Conservation (phyloP, 1,139 yeast genomes). For the Pneumocystis oryctolagi region DNA sequence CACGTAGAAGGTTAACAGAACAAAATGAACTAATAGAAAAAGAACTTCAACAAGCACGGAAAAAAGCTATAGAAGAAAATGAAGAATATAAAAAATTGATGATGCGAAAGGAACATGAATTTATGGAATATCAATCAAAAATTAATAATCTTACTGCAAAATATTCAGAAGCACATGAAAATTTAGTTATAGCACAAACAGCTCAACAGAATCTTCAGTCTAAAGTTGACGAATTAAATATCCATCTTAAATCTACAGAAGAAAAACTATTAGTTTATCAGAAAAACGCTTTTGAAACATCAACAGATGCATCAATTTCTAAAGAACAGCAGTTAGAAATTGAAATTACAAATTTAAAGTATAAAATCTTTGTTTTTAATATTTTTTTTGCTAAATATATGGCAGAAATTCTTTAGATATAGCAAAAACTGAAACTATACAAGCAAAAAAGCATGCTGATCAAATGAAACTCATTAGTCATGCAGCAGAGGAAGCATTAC, state of each 20-base stretch:
- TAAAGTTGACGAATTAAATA: constrained; percentile 20
- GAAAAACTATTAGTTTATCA: constrained; percentile 25
- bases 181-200: constrained; percentile 32
- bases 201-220: constrained; percentile 21
- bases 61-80: constrained; percentile 37
- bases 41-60: constrained; percentile 32
- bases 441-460: constrained; percentile 34
- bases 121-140: constrained; percentile 50
- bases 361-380: not conserved
- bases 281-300: constrained; percentile 16
- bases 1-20: constrained; percentile 36
- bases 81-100: constrained; percentile 22
- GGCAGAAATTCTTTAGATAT: constrained; percentile 27
- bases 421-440: constrained; percentile 33
- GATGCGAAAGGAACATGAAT: constrained; percentile 38
- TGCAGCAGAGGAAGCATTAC: constrained; percentile 38
- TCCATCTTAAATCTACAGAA: constrained; percentile 28
- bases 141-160: constrained; percentile 44
- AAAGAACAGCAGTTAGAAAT: constrained; percentile 18
- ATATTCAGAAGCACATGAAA: constrained; percentile 29
- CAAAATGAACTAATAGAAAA: constrained; percentile 41
- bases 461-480: constrained; percentile 38
- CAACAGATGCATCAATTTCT: constrained; percentile 17
- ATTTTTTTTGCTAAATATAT: not conserved
- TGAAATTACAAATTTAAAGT: constrained; percentile 25